A percentile compares a stretch with the other conserved stretches of the same genome.
These are phyloP conservation scores for Tylopilus rubrobrunneus DNA, from an alignment of 768 basidiomycete species.

Conservation along the genomic window DNA sequence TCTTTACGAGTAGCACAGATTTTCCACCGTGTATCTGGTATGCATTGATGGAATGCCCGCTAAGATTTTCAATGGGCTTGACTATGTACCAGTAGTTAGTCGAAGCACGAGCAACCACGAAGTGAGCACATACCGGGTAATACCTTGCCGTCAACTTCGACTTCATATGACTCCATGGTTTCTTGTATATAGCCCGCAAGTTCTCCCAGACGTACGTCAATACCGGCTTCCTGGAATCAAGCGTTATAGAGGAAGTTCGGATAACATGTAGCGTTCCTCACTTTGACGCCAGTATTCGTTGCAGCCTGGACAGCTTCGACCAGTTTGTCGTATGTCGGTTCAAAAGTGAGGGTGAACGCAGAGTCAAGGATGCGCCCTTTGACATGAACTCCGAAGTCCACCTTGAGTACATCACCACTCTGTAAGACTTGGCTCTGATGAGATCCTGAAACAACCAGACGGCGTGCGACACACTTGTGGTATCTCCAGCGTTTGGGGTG, in stretches of 20 bases:
- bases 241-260: slow-evolving; percentile 1
- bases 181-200: slow-evolving; percentile 92
- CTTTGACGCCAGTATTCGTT: slow-evolving; percentile 87
- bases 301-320: slow-evolving; percentile 91
- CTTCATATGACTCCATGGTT: slow-evolving; percentile 98
- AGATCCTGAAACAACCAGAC: slow-evolving; percentile 1
- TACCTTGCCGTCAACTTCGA: slow-evolving; percentile 82
- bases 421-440: slow-evolving; percentile 59
- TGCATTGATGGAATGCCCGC: slow-evolving; percentile 87
- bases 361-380: slow-evolving; percentile 94
- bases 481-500: slow-evolving; percentile 92
- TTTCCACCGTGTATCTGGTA: slow-evolving; percentile 96
- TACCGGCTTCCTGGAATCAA: slow-evolving; percentile 78
- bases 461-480: slow-evolving; percentile 49
- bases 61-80: slow-evolving; percentile 90
- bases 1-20: slow-evolving; percentile 85
- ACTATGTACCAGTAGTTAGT: slow-evolving; percentile 44
- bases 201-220: slow-evolving; percentile 91
- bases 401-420: slow-evolving; percentile 86
- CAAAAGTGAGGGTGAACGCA: slow-evolving; percentile 89
- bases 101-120: neutral
- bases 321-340: slow-evolving; percentile 85
- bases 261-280: slow-evolving; percentile 30
- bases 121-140: slow-evolving; percentile 56
- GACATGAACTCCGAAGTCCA: slow-evolving; percentile 97